Evolutionary conservation across 768 basidiomycete genomes (phyloP), one percentile per base, ranked within the genome.

Genomic region (Lanmaoa rubissima): DNA sequence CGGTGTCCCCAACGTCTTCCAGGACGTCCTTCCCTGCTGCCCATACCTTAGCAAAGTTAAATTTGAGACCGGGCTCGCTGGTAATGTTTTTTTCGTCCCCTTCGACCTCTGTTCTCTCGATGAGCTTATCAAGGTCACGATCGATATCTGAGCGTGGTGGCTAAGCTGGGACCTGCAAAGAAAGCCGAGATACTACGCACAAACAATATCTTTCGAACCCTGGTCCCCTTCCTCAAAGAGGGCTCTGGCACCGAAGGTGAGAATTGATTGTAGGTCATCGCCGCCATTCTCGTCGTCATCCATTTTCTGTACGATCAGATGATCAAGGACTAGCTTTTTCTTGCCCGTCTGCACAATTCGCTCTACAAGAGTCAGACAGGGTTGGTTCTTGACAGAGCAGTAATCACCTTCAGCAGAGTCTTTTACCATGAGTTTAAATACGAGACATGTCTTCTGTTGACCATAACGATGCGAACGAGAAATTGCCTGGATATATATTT

Each of bases 351-450:
- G 87, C 73, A 96, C 81, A 63, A 97, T 98, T 44, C 88, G 88
- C 66, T 97, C 94, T 96, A 64, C 19, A 40, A 42, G n/a, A 61
- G 39, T 65, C 55, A 56, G 58, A 51, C 21, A 21, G 14, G 21
- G 19, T 17, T 14, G 26, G 38, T 19, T 41, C 24, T 40, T n/a
- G 26, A 55, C 44, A 14, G n/a, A 43, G 17, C 16, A 24, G 39
- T 19, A 47, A 70, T 55, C 52, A 86, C 91, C 92, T 81, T 95
- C 92, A 12, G 95, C 92, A 8, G 94, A 92, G 54, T 89, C 87
- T 71, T 96, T 96, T 53, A 93, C 85, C 92, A 98, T 94, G 41
- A 99, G 74, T 69, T 96, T 98, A 79, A 98, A 96, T 26, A 96
- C 94, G 43, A 96, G 78, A 58, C 94, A 94, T 7, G 91, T 92